A percentile compares a stretch with the other conserved stretches of the same genome.
Evolutionary conservation across 2,329 filamentous ascomycete genomes (phyloP).

Genomic region (Dactylellina drechsleri): DNA sequence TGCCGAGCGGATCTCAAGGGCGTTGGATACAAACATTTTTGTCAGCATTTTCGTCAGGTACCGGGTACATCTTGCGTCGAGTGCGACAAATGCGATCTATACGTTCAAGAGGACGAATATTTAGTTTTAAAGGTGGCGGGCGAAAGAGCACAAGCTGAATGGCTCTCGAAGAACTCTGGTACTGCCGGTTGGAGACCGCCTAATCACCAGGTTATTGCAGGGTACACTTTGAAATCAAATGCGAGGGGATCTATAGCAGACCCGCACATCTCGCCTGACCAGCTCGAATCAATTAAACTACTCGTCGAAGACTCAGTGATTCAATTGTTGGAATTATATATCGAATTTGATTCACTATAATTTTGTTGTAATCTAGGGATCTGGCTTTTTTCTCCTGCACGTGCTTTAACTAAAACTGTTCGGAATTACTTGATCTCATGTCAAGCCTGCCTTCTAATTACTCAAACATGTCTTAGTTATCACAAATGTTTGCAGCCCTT

Average conservation of each 20-base stretch:
- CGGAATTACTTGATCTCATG: too few species aligned
- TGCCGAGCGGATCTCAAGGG: conserved; percentile 79
- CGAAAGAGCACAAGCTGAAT: conserved; percentile 76
- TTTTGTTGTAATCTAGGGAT: neutral
- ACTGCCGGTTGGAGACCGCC: conserved; percentile 42
- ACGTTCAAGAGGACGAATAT: conserved; percentile 77
- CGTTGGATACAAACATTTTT: conserved; percentile 92
- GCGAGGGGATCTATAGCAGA: neutral
- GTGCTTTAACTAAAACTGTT: neutral
- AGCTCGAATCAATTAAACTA: conserved; percentile 17
- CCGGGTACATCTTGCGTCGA: conserved; percentile 79
- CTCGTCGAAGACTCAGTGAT: conserved; percentile 24
- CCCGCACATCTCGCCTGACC: neutral
- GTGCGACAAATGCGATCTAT: conserved; percentile 82
- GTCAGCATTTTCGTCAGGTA: conserved; percentile 88
- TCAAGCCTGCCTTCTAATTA: too few species aligned
- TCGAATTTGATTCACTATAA: conserved; percentile 20
- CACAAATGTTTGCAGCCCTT: too few species aligned
- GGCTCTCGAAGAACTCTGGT: conserved; percentile 70
- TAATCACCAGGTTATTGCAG: conserved; percentile 38
- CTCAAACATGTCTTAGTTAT: too few species aligned
- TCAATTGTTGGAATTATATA: conserved; percentile 24
- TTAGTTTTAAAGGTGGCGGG: conserved; percentile 74
- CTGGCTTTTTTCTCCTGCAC: neutral
- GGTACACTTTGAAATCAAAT: conserved; percentile 33